phyloP scores from a whole-genome alignment of 2,329 filamentous ascomycete species.

The Diaporthe sp. region DNA sequence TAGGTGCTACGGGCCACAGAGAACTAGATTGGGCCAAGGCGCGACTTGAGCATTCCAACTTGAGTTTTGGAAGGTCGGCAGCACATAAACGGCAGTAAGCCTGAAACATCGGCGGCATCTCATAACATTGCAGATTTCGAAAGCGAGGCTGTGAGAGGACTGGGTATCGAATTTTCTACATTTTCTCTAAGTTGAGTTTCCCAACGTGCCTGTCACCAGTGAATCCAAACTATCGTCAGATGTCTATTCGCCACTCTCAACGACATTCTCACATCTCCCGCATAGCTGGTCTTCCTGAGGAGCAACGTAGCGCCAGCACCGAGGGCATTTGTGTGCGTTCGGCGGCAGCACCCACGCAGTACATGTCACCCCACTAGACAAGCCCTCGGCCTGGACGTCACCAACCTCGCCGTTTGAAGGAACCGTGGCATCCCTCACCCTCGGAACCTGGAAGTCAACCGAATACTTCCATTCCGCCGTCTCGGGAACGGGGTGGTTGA shows the following conservation, averaged over 20 bases:
- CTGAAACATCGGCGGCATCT: not conserved
- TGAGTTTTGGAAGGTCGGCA: not conserved
- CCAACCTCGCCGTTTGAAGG: not conserved
- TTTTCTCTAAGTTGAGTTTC: not conserved
- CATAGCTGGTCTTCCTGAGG: slow-evolving; percentile 76
- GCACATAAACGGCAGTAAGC: not conserved
- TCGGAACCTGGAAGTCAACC: slow-evolving; percentile 55
- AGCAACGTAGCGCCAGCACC: slow-evolving; percentile 92
- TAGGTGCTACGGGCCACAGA: not conserved
- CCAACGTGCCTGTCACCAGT: not conserved
- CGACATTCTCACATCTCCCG: slow-evolving; percentile 76
- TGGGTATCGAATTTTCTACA: slow-evolving; percentile 21
- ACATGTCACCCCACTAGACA: slow-evolving; percentile 47
- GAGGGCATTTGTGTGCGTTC: slow-evolving; percentile 76
- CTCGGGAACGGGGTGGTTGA: slow-evolving; percentile 53
- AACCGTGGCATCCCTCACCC: not conserved
- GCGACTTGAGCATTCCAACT: too few species aligned
- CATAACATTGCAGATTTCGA: not conserved
- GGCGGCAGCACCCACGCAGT: slow-evolving; percentile 63
- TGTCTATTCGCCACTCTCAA: slow-evolving; percentile 54
- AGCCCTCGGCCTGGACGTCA: not conserved
- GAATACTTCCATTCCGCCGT: slow-evolving; percentile 55
- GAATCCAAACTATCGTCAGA: not conserved
- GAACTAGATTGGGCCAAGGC: not conserved
- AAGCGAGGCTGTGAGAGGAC: not conserved